Conservation (phyloP, 2,329 filamentous ascomycete genomes). For the Aspergillus hiratsukae region DNA sequence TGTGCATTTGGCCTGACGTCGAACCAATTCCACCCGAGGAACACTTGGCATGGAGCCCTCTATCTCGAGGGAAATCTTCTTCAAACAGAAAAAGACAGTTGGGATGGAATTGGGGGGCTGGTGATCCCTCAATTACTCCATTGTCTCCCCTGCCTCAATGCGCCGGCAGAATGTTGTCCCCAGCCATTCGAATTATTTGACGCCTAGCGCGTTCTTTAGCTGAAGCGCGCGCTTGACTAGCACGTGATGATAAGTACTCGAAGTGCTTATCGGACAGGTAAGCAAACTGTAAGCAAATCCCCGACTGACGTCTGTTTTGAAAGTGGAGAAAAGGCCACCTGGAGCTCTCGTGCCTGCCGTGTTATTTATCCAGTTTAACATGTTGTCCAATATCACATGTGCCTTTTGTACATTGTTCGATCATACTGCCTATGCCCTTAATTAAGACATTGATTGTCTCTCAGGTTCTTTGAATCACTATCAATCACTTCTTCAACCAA, state of each 20-base stretch:
- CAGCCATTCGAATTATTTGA: slow-evolving; percentile 16
- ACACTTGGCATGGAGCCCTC: not conserved
- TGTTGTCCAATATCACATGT: not conserved
- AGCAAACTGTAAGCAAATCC: not conserved
- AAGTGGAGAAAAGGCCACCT: slow-evolving; percentile 20
- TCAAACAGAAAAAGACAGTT: not conserved
- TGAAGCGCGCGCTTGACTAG: slow-evolving; percentile 8
- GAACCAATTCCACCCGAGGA: not conserved
- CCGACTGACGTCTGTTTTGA: slow-evolving; percentile 4
- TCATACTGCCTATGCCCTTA: not conserved
- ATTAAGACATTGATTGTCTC: not conserved
- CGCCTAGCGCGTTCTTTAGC: slow-evolving; percentile 17
- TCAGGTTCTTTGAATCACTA: not conserved
- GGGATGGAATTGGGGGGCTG: not conserved
- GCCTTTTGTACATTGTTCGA: not conserved
- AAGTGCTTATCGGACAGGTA: slow-evolving; percentile 10
- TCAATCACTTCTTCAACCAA: not conserved
- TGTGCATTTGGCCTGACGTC: not conserved
- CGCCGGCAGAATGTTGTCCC: slow-evolving; percentile 1
- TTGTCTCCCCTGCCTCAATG: not conserved
- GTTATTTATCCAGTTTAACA: not conserved
- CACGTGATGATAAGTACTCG: slow-evolving; percentile 7
- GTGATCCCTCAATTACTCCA: not conserved
- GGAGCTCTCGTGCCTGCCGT: slow-evolving; percentile 6
- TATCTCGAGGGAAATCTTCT: not conserved